Conservation (phyloP, 2,329 filamentous ascomycete species). For the Zopfia rhizophila region DNA sequence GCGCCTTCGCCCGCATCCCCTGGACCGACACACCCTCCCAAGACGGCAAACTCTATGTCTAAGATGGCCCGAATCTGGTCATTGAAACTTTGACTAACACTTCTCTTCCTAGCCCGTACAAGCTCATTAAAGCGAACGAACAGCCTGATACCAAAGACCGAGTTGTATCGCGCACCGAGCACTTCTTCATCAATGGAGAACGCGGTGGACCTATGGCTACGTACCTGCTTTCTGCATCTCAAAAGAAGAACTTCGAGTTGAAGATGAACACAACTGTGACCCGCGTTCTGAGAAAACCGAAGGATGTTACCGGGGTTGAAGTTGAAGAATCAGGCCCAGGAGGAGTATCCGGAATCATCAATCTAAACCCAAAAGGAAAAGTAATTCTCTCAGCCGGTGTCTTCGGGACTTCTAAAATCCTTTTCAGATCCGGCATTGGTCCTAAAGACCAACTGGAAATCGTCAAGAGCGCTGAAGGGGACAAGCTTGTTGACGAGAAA, state of each 20-base stretch:
- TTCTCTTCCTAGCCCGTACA: constrained; percentile 64
- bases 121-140: constrained; percentile 66
- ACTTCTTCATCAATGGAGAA: constrained; percentile 71
- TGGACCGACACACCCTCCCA: constrained; percentile 71
- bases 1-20: constrained; percentile 72
- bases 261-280: constrained; percentile 70
- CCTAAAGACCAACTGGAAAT: constrained; percentile 56
- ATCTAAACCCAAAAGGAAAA: constrained; percentile 66
- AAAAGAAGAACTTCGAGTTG: constrained; percentile 70
- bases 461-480: constrained; percentile 51
- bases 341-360: constrained; percentile 67
- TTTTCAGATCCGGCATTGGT: constrained; percentile 73
- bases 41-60: constrained; percentile 70
- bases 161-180: constrained; percentile 66
- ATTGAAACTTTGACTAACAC: constrained; percentile 61
- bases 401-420: constrained; percentile 72
- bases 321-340: constrained; percentile 51
- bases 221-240: constrained; percentile 69
- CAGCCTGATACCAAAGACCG: constrained; percentile 68
- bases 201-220: constrained; percentile 74
- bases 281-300: constrained; percentile 68
- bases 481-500: constrained; percentile 47
- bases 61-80: constrained; percentile 69
- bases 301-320: constrained; percentile 70
- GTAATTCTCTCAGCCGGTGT: constrained; percentile 73